These are phyloP conservation scores for Cutaneotrichosporon daszewskae DNA, from an alignment of 1,284 basidiomycete species.

Conservation along the genomic window DNA sequence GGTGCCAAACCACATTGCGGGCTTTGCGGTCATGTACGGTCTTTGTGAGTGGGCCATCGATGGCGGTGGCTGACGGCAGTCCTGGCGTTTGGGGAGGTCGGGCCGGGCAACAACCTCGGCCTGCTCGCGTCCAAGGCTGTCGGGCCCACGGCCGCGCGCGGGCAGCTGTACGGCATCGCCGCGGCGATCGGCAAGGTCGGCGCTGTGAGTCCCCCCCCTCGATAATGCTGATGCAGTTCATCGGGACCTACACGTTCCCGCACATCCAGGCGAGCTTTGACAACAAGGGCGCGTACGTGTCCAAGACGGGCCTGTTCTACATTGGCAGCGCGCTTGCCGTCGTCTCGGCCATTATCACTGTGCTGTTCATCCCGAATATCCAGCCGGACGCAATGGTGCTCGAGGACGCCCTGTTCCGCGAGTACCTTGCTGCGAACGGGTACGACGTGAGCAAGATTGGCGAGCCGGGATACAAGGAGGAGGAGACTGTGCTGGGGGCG, in stretches of 20 bases:
- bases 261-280: constrained; percentile 51
- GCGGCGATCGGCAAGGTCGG: constrained; percentile 88
- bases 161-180: constrained; percentile 76
- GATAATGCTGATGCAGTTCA: too few species aligned
- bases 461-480: too few species aligned
- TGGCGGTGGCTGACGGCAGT: constrained; percentile 65
- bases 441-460: constrained; percentile 46
- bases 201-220: constrained; percentile 51
- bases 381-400: constrained; percentile 69
- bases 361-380: constrained; percentile 70
- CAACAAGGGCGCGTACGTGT: constrained; percentile 21
- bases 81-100: constrained; percentile 64
- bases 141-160: constrained; percentile 76
- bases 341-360: constrained; percentile 66
- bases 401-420: constrained; percentile 74
- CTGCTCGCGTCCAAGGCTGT: constrained; percentile 71
- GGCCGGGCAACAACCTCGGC: constrained; percentile 73
- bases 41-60: constrained; percentile 54
- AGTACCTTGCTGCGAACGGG: constrained; percentile 67
- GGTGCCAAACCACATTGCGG: constrained; percentile 52
- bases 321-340: constrained; percentile 61
- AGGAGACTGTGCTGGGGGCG: too few species aligned
- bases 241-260: constrained; percentile 68
- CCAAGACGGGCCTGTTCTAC: constrained; percentile 40
- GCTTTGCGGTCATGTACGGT: constrained; percentile 81